These are phyloP conservation scores for Talinum fruticosum DNA, from an alignment of 148 eudicot species.

Conservation along the genomic window DNA sequence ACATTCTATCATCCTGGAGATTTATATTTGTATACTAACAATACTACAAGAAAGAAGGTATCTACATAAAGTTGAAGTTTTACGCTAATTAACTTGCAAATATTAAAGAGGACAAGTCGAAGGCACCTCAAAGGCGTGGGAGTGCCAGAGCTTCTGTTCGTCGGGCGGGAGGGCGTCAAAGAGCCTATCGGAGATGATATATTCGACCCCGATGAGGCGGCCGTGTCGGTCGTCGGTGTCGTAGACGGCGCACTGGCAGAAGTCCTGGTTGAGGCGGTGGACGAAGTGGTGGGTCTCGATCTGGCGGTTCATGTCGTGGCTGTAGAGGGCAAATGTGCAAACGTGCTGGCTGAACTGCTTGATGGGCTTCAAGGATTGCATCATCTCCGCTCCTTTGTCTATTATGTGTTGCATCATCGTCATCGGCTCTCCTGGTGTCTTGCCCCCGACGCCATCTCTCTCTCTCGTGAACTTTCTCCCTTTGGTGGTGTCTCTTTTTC, in stretches of 20 bases:
- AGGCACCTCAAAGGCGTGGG: constrained; percentile 29
- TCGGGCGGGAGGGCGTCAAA: constrained; percentile 30
- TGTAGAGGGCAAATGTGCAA: constrained; percentile 54
- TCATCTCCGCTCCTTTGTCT: constrained; percentile 52
- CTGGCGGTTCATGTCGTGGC: constrained; percentile 67
- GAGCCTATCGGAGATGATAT: constrained; percentile 23
- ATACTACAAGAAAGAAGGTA: too few relatives aligned
- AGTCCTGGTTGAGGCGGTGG: constrained; percentile 49
- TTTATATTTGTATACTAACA: too few relatives aligned
- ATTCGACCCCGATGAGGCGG: constrained; percentile 48
- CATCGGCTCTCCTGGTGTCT: constrained; percentile 56
- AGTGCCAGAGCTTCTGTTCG: constrained; percentile 44
- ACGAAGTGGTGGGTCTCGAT: constrained; percentile 59
- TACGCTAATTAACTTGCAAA: too few relatives aligned
- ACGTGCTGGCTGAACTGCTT: constrained; percentile 47
- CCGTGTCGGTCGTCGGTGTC: constrained; percentile 44
- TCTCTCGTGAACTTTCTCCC: background rate
- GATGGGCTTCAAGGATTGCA: constrained; percentile 58
- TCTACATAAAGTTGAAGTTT: too few relatives aligned
- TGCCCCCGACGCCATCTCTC: constrained; percentile 22
- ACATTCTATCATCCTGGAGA: too few relatives aligned
- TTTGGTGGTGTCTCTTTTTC: background rate
- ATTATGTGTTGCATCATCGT: constrained; percentile 37
- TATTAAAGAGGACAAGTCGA: too few relatives aligned
- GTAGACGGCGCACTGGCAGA: constrained; percentile 68